Evolutionary conservation across 495 filamentous ascomycete species (phyloP).

Genomic region (Letharia lupina): DNA sequence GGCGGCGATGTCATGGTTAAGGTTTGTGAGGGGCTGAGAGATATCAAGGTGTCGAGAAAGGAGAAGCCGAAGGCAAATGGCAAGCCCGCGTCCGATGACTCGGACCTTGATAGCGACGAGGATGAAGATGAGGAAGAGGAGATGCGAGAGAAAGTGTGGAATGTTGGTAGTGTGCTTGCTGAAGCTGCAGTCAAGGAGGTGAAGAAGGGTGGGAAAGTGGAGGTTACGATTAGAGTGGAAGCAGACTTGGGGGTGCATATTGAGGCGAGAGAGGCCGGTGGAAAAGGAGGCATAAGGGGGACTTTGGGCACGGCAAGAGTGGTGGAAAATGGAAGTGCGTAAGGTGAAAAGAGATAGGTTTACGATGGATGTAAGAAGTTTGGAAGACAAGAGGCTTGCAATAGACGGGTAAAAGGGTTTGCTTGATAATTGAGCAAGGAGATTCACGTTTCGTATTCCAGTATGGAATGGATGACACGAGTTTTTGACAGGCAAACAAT

Average conservation of each 20-base stretch:
- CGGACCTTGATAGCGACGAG: constrained; percentile 52
- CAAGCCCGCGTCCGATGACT: constrained; percentile 45
- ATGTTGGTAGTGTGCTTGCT: constrained; percentile 71
- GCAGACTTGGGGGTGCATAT: constrained; percentile 69
- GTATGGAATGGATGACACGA: not conserved
- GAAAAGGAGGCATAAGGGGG: constrained; percentile 76
- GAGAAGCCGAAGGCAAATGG: constrained; percentile 54
- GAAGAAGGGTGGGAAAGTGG: constrained; percentile 83
- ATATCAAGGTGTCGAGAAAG: constrained; percentile 85
- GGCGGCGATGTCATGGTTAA: constrained; percentile 83
- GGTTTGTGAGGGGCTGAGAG: constrained; percentile 73
- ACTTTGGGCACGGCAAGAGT: constrained; percentile 42
- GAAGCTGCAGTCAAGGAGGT: constrained; percentile 76
- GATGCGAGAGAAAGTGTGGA: constrained; percentile 84
- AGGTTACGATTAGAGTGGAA: constrained; percentile 81
- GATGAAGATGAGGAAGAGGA: constrained; percentile 84
- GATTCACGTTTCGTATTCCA: not conserved
- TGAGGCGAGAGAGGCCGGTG: constrained; percentile 76
- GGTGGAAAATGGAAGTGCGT: constrained; percentile 37
- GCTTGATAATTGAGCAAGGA: not conserved
- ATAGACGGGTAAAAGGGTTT: not conserved
- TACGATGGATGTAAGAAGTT: not conserved
- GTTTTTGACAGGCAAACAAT: constrained; percentile 2
- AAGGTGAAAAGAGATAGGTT: not conserved
- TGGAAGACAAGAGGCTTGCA: not conserved